Evolutionary conservation across 768 basidiomycete species (phyloP), one percentile per base, ranked within the genome.

Genomic region (Lactarius pseudohatsudake): DNA sequence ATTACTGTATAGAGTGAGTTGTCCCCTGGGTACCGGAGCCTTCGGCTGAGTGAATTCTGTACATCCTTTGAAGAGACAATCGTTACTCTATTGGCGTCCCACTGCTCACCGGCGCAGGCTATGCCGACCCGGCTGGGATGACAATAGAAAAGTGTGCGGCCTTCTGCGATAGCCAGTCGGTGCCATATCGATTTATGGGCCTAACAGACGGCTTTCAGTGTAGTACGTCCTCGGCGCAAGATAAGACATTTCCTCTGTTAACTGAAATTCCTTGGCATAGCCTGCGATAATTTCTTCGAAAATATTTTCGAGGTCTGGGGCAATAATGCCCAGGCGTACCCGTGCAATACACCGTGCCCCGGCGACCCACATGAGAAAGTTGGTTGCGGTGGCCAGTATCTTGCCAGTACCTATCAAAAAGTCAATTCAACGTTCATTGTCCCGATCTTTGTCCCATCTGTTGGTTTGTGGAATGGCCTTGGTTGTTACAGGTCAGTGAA

Each of bases 401-500:
- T 20, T 8, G 55, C 55, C 20, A 85, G 85, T 70, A 74, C 90
- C 5, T 91, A 85, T 75, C 84, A 81, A 81, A 87, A 80, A 68
- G 74, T 43, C 56, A 77, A 20, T 85, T 38, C 84, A 87, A 20
- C 84, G 0, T 74, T 53, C n/a, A 4, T 50, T 20, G 26, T 81
- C 15, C 88, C 89, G 0, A 68, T 76, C 16, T 84, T 83, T 20
- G 80, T 84, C 1, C 76, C 81, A 6, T 81, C 74, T 50, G 82
- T 89, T 28, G 89, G 87, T 2, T 77, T 81, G 43, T 91, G 90
- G 89, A 73, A 78, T 8, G 85, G 84, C 0, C 81, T 91, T 38
- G 90, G 90, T n/a, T 92, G 90, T 73, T 90, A 84, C 78, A 87
- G 79, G 89, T 88, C 69, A 65, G 81, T 72, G 40, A 15, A 20